phyloP scores from a whole-genome alignment of 2,329 filamentous ascomycete species.

The Leptographium flavum region DNA sequence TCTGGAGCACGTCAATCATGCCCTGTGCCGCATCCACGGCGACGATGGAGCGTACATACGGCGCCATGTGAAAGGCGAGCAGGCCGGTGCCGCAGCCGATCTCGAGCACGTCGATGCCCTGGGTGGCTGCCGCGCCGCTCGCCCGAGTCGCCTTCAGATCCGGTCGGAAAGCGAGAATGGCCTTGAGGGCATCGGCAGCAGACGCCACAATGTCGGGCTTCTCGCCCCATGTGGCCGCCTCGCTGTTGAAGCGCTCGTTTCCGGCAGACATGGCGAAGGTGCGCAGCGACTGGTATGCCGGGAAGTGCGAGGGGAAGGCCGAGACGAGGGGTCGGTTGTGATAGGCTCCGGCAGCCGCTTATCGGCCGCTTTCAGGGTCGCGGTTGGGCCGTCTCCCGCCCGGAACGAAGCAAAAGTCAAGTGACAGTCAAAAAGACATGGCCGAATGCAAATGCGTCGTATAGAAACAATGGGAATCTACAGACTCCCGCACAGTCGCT shows the following conservation, averaged over 20 bases:
- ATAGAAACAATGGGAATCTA: too few species aligned
- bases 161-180: constrained; percentile 26
- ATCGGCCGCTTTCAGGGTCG: too few species aligned
- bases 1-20: constrained; percentile 36
- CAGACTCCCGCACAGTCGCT: too few species aligned
- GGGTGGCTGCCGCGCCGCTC: background rate
- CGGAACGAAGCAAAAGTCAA: too few species aligned
- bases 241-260: constrained; percentile 37
- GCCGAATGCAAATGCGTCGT: too few species aligned
- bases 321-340: too few species aligned
- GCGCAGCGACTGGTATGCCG: too few species aligned
- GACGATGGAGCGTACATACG: constrained; percentile 29
- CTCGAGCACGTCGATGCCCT: constrained; percentile 32
- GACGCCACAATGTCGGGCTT: constrained; percentile 34
- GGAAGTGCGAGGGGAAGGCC: background rate
- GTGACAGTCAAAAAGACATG: too few species aligned
- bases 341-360: too few species aligned
- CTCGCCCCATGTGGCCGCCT: constrained; percentile 38
- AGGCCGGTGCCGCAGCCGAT: constrained; percentile 43
- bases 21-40: constrained; percentile 39
- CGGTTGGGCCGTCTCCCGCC: too few species aligned
- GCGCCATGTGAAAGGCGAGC: constrained; percentile 33
- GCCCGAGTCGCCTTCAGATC: constrained; percentile 11
- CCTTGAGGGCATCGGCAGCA: constrained; percentile 27
- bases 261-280: constrained; percentile 8